These are phyloP conservation scores for Penicillium dipodomyicola DNA, from an alignment of 495 filamentous ascomycete genomes.

Conservation along the genomic window DNA sequence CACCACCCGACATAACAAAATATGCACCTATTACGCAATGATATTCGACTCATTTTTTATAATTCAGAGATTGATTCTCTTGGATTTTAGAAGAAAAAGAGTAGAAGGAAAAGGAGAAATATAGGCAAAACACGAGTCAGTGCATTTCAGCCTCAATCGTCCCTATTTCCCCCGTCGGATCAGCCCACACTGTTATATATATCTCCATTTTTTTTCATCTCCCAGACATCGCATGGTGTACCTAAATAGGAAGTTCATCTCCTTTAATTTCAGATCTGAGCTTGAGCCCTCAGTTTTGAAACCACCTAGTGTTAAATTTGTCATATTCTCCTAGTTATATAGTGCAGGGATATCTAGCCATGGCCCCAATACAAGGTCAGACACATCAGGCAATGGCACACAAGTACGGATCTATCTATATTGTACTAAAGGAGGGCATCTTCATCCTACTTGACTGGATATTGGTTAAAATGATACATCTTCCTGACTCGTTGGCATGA, in stretches of 20 bases:
- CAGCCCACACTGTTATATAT: constrained; percentile 1
- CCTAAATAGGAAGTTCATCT: background rate
- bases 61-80: too few species aligned
- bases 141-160: background rate
- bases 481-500: too few species aligned
- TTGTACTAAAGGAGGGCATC: too few species aligned
- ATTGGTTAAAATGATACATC: too few species aligned
- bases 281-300: background rate
- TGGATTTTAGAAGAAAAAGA: too few species aligned
- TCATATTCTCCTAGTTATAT: background rate
- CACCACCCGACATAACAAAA: background rate
- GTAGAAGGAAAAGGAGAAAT: background rate
- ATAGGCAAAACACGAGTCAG: background rate
- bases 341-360: background rate
- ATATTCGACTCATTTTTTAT: background rate
- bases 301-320: background rate
- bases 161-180: constrained; percentile 1
- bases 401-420: too few species aligned
- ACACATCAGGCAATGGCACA: too few species aligned
- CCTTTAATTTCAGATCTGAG: background rate
- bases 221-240: background rate
- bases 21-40: background rate
- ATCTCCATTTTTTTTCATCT: background rate
- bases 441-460: too few species aligned
- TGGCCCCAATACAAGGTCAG: background rate